Base-by-base conservation (phyloP, 345 rosid genomes). In the Arabidopsis arenosa region DNA sequence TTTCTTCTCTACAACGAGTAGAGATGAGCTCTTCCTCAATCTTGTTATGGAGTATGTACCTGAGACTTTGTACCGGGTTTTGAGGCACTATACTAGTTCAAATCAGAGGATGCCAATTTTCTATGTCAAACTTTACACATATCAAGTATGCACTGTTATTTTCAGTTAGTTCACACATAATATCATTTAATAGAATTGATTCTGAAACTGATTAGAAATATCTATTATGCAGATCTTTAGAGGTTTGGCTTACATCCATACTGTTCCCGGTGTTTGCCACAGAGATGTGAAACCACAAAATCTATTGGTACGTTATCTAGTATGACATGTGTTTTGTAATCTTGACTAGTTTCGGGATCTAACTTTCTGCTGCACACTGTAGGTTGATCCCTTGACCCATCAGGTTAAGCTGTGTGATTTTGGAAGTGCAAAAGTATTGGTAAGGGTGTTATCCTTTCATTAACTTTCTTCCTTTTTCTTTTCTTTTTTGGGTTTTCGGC, bases 201-300 rank as follows among this genome's bases (percentile, higher is more conserved):
- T 36, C 23, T 47, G 58, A 67, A 9, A 54, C 60, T 66, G 52
- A 62, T 75, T 58, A 36, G 45, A 59, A 44, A 15, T 13, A 5
- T 55, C 48, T 78, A 37, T 39, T 9, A 14, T 54, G 75, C 90
- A 93, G 98, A 91, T 93, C 55, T 93, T 89, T 86, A 58, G 79
- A 75, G 79, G 79, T 59, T 75, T 75, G 61, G 79, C 79, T 67
- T 93, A 89, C 79, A 89, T 93, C 79, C 98, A 91, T 71, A 78
- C 84, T 40, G 88, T 86, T 56, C 86, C 90, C 62, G 93, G 91
- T 66, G 91, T 93, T 71, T 93, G 97, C 70, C 98, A 93, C 79
- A 86, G 97, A 73, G 98, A 93, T 80, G 82, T 93, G 75, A 93
- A 93, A 72, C 98, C 98, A 41, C 98, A 93, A 85, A 93, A 91